Base-by-base conservation (phyloP, 2,329 filamentous ascomycete genomes). In the Didymella arachidicola region DNA sequence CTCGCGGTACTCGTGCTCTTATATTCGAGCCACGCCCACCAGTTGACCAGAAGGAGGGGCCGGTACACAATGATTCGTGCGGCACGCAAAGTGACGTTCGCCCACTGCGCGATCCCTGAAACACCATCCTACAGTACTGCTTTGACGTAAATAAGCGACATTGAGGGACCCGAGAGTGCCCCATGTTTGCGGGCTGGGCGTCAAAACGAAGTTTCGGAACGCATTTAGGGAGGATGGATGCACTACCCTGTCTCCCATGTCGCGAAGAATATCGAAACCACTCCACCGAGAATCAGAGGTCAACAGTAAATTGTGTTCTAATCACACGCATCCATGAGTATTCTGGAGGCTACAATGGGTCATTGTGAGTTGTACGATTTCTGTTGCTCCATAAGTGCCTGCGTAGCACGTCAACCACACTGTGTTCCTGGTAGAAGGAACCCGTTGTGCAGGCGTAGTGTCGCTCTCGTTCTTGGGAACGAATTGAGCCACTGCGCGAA, bases 91-190 rank as follows among this genome's bases (percentile, higher is more conserved):
- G 55, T 55, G 44, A 61, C 48, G 49, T 52, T 60, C 57, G 27
- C 48, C 29, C 32, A 54, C 45, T 48, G 26, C 57, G 8, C 29
- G 19, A 52, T 55, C 47, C 49, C 45, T 58, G 52, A 48, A 50
- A 51, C 47, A 47, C 38, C 54, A 58, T 66, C 60, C 57, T 56
- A 57, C 58, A 46, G 42, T 60, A 56, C 65, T 53, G 10, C 26
- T 57, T 65, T 59, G 30, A 58, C 59, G 41, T 14, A 39, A 19
- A 53, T 62, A 69, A 68, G 67, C 70, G 68, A 69, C 57, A 70
- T 70, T 69, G 57, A 56, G 62, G 68, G 64, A 36, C n/a, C 32
- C 16, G 32, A 36, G 32, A 39, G 36, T 39, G 57, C 63, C 62
- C 61, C 57, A 59, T 63, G 53, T 52, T 55, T 64, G 61, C 61